These are phyloP conservation scores for Magnolia sinica DNA, from an alignment of 164 flowering plant species.

Conservation along the genomic window DNA sequence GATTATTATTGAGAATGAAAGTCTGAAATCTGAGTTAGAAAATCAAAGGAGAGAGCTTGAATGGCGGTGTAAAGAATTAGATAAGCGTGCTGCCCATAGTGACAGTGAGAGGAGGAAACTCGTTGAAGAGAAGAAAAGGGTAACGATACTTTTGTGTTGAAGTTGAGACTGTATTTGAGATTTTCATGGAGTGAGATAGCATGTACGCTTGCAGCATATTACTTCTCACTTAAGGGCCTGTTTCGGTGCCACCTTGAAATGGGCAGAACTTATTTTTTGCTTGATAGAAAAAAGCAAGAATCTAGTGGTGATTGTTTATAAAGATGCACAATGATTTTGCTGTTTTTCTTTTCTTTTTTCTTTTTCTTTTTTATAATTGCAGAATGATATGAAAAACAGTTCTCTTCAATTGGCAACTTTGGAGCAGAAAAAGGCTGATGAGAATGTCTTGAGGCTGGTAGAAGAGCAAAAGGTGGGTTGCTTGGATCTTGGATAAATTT, in stretches of 20 bases:
- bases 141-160: slow-evolving; percentile 13
- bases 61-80: slow-evolving; percentile 31
- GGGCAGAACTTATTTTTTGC: background rate
- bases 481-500: background rate
- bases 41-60: slow-evolving; percentile 41
- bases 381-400: slow-evolving; percentile 44
- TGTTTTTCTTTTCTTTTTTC: slow-evolving; percentile 12
- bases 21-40: slow-evolving; percentile 32
- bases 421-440: slow-evolving; percentile 67
- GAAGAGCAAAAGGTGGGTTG: slow-evolving; percentile 62
- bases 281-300: background rate
- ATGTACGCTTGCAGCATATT: background rate
- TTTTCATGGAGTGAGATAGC: background rate
- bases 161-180: background rate
- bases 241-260: background rate
- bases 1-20: slow-evolving; percentile 48
- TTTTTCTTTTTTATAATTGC: background rate
- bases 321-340: background rate
- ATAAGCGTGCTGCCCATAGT: slow-evolving; percentile 50
- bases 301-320: background rate
- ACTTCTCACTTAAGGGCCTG: background rate
- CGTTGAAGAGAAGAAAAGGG: slow-evolving; percentile 47
- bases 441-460: slow-evolving; percentile 52
- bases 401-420: slow-evolving; percentile 45
- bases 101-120: slow-evolving; percentile 60